These are phyloP conservation scores for Arthromyces matolae DNA, from an alignment of 768 basidiomycete genomes.

Conservation along the genomic window DNA sequence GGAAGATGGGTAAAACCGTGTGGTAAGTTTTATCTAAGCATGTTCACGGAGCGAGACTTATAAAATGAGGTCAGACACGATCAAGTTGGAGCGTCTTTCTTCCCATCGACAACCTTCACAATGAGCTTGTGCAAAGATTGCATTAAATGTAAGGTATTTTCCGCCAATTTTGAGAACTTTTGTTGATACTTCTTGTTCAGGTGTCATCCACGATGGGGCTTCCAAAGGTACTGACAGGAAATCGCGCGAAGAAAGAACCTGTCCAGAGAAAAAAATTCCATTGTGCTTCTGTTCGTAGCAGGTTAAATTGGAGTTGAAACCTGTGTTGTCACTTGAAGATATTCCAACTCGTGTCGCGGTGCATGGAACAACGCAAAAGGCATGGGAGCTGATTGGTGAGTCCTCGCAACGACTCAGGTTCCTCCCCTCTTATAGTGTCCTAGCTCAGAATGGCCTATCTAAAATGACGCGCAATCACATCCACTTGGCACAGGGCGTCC, in stretches of 20 bases:
- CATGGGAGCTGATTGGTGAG: slow-evolving; percentile 73
- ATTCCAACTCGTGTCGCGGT: slow-evolving; percentile 72
- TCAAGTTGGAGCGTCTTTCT: not conserved
- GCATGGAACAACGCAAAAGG: slow-evolving; percentile 68
- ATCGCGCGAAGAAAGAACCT: not conserved
- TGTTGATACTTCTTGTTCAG: too few relatives aligned
- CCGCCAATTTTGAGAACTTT: too few relatives aligned
- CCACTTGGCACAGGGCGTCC: slow-evolving; percentile 81
- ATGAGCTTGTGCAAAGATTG: slow-evolving; percentile 47
- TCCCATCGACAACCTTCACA: not conserved
- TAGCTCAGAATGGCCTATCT: slow-evolving; percentile 70
- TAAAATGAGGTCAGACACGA: too few relatives aligned
- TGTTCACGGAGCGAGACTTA: too few relatives aligned
- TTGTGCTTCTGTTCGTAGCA: slow-evolving; percentile 36
- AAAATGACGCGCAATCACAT: slow-evolving; percentile 90
- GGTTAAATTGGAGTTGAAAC: slow-evolving; percentile 63
- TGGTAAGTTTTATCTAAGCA: too few relatives aligned
- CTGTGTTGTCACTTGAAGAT: slow-evolving; percentile 52
- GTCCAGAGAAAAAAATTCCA: too few relatives aligned
- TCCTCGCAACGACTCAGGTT: not conserved
- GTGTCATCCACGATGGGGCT: slow-evolving; percentile 49
- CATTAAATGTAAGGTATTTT: slow-evolving; percentile 38
- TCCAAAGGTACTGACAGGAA: slow-evolving; percentile 33
- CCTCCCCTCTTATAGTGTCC: not conserved
- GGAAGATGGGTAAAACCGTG: too few relatives aligned